phyloP scores from a whole-genome alignment of 2,329 filamentous ascomycete species.

The Ophiostoma australiae region DNA sequence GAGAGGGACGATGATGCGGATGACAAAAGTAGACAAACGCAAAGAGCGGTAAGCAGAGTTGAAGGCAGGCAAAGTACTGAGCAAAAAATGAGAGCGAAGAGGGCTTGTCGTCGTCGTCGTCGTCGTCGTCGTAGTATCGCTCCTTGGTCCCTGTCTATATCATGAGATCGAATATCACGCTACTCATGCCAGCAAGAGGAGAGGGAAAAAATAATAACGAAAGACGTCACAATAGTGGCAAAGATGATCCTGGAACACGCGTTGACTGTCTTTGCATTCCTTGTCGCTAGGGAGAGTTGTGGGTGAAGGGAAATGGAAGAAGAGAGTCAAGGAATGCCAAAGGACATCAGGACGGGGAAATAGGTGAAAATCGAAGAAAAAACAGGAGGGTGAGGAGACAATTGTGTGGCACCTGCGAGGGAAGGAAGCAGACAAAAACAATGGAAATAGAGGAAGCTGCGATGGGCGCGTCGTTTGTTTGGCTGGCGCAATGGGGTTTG shows the following conservation, averaged over 20 bases:
- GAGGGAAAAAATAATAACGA: neutral
- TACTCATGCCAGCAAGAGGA: constrained; percentile 5
- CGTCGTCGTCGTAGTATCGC: neutral
- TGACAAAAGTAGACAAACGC: neutral
- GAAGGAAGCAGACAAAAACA: constrained; percentile 6
- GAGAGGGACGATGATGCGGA: neutral
- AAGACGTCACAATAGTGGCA: constrained; percentile 9
- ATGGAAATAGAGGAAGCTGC: neutral
- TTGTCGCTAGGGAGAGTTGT: neutral
- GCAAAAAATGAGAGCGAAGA: neutral
- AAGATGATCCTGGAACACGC: neutral
- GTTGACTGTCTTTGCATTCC: constrained; percentile 5
- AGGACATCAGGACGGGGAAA: neutral
- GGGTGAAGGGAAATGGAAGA: neutral
- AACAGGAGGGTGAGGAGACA: neutral
- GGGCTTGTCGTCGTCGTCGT: neutral
- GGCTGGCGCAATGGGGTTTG: constrained; percentile 24
- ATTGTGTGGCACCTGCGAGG: neutral
- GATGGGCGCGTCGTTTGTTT: constrained; percentile 20
- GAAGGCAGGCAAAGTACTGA: neutral
- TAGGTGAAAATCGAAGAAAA: neutral
- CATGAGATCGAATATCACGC: constrained; percentile 3
- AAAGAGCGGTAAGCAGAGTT: neutral
- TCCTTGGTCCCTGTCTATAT: neutral
- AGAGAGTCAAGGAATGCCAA: neutral